Percentiles rank a stretch among this genome's conserved stretches.
phyloP scores from a whole-genome alignment of 2,329 filamentous ascomycete species.

The Aspergillus sp. region DNA sequence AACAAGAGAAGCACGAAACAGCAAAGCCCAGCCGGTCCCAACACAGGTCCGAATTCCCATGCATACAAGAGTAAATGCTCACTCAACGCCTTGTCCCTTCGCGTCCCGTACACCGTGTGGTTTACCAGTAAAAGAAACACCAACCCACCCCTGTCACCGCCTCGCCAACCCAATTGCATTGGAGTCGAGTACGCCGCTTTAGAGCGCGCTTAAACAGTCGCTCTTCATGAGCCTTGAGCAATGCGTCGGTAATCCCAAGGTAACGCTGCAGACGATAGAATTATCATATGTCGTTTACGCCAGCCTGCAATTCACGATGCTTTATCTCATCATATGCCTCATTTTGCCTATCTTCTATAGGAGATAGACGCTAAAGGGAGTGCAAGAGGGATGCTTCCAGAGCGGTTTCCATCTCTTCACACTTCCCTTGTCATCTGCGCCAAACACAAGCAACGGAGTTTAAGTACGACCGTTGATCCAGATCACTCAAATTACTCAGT shows the following conservation, averaged over 20 bases:
- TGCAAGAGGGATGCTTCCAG: constrained; percentile 5
- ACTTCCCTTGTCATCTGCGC: neutral
- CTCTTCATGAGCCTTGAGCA: neutral
- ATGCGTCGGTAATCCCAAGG: neutral
- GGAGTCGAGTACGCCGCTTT: neutral
- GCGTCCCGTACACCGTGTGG: constrained; percentile 11
- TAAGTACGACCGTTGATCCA: neutral
- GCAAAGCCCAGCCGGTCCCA: constrained; percentile 9
- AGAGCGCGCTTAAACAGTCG: neutral
- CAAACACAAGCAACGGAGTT: neutral
- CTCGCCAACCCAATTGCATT: neutral
- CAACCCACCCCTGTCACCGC: neutral
- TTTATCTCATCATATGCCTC: neutral
- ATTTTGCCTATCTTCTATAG: neutral
- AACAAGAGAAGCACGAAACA: constrained; percentile 12
- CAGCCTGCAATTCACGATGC: neutral
- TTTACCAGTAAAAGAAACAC: constrained; percentile 2
- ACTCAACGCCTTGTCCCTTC: constrained; percentile 14
- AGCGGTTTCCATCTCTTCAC: constrained; percentile 1
- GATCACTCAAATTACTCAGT: constrained; percentile 19
- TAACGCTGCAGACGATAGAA: constrained; percentile 1
- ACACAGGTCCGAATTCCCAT: neutral
- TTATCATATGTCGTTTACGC: neutral
- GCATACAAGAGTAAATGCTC: constrained; percentile 4
- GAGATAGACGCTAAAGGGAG: neutral